Evolutionary conservation across 2,329 filamentous ascomycete species (phyloP), one percentile per base, ranked within the genome.

Genomic region (Fusarium sp.): DNA sequence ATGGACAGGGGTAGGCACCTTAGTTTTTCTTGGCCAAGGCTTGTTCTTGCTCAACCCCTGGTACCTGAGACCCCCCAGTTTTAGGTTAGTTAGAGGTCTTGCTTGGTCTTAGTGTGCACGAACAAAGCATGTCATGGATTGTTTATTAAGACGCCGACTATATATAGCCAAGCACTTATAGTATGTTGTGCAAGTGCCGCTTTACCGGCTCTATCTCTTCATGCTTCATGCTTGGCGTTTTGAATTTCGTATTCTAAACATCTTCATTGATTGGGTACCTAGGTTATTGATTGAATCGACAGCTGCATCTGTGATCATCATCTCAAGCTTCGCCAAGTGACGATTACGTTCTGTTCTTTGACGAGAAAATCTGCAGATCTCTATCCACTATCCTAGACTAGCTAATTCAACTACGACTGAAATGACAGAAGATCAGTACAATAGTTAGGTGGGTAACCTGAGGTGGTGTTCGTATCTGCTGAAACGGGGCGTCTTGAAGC

Each of bases 1-100:
- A 32, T 42, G 10, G 20, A 55, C 63, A 50, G 49, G 62, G 63
- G 55, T 27, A 22, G 14, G 40, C 24, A 11, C 47, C 34, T 66
- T 66, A 50, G 63, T 49, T 46, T 54, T 55, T 68, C 62, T 68
- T 68, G 53, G 51, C 63, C 44, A 66, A 66, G 65, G 63, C 63
- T 66, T 66, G 59, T 50, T 54, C 42, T 49, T 45, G 30, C 18
- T 38, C 25, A 30, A 27, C 34, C 38, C 49, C 30, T 49, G 29
- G 50, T 62, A 30, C 43, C 55, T 66, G 62, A 66, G 49, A 44
- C 53, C 55, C 34, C 34, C 63, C 49, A 6, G 49, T 62, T 56
- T 61, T 66, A 50, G 50, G 47, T 61, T 66, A 34, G 43, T 61
- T 66, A 54, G 43, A 66, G 27, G 43, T 66, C 44, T 62, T 45